These are phyloP conservation scores for Ophiosphaerella herpotricha DNA, from an alignment of 2,329 filamentous ascomycete species.

Conservation along the genomic window DNA sequence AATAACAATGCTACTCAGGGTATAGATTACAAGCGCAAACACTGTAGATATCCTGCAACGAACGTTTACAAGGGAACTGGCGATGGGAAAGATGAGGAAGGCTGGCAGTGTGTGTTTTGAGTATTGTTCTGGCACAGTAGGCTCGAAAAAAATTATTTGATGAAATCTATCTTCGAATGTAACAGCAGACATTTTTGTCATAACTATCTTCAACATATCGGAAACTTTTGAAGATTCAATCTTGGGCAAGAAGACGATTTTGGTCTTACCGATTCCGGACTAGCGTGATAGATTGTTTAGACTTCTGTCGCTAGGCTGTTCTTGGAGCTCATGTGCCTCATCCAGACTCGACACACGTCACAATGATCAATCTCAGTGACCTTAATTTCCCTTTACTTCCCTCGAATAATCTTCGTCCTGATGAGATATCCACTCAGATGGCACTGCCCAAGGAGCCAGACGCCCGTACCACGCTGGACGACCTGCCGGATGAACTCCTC, in stretches of 20 bases:
- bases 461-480: conserved; percentile 12
- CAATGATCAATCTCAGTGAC: conserved; percentile 20
- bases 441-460: not conserved
- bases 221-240: no score
- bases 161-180: no score
- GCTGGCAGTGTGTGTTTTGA: conserved; percentile 13
- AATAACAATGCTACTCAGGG: conserved; percentile 11
- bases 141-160: no score
- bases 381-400: conserved; percentile 28
- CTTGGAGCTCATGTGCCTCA: no score
- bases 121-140: no score
- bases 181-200: no score
- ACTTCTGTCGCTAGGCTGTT: no score
- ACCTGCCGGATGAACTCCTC: conserved; percentile 37
- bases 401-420: conserved; percentile 8
- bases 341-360: no score
- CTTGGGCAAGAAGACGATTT: no score
- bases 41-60: conserved; percentile 24
- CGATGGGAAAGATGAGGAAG: conserved; percentile 11
- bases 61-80: conserved; percentile 20
- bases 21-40: conserved; percentile 14
- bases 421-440: not conserved
- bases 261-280: no score
- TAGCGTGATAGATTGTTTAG: no score
- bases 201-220: no score